Evolutionary conservation across 1,139 yeast species (phyloP), one percentile per base, ranked within the genome.

Genomic region (Geotrichum bryndzae): DNA sequence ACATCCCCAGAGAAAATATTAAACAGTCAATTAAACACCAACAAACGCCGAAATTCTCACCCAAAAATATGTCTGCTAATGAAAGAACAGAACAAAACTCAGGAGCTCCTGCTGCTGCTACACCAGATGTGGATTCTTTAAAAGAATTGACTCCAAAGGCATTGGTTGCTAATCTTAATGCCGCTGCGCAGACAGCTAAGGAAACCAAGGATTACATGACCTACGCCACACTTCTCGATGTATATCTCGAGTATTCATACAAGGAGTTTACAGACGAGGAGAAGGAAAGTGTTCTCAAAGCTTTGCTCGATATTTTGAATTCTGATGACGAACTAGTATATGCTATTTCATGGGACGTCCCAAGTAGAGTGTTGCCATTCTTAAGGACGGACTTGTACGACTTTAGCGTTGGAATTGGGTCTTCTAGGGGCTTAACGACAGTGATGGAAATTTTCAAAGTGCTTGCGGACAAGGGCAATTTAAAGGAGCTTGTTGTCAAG

Each of bases 261-360:
- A 23, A 23, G 15, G 11, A 13, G n/a, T 46, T 55, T 23, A 8
- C 35, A 7, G 84, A 84, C 53, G 74, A 76, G 57, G 89, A 87
- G 63, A 80, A 83, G 57, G 80, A 77, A 6, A 59, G 59, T 54
- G 67, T 84, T 13, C 69, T 86, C 60, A 70, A 69, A 1, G 71
- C 75, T 13, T 70, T 90, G 33, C 71, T 77, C 54, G 74, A 71
- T 0, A 74, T 83, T 0, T 52, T 63, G 8, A 72, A 90, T 38
- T 51, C 56, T n/a, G 55, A 68, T 53, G 69, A 78, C 35, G 78
- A 79, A n/a, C 73, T 90, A 50, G 77, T 85, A 0, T 77, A 81
- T 63, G 90, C 87, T 67, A 83, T 90, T 63, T 96, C 96, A 1
- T 91, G 97, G 97, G 97, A 91, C 72, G 71, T 91, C 27, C 97